Evolutionary conservation across 768 basidiomycete genomes (phyloP).

Genomic region (Mycena leptocephala): DNA sequence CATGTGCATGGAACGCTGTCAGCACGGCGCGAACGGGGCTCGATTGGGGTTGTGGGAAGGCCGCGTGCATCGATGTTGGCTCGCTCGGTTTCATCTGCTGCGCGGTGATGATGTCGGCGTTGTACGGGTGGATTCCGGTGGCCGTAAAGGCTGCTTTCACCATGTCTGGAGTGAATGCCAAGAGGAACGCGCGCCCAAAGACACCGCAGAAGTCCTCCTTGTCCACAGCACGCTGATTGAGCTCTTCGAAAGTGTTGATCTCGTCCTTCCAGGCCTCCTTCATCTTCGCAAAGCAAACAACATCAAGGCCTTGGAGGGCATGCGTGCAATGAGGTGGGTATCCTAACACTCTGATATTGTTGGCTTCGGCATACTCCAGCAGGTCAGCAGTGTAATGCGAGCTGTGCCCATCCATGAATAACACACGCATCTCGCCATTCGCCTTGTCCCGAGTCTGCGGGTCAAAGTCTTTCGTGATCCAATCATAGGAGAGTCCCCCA

Average conservation of each 20-base stretch:
- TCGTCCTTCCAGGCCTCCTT: constrained; percentile 38
- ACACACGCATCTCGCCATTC: too few relatives aligned
- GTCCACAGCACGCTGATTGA: constrained; percentile 15
- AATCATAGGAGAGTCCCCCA: too few relatives aligned
- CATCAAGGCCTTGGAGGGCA: constrained; percentile 45
- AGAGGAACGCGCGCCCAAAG: constrained; percentile 37
- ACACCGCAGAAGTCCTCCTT: constrained; percentile 40
- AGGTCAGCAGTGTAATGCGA: too few relatives aligned
- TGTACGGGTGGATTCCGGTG: constrained; percentile 43
- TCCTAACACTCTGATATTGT: too few relatives aligned
- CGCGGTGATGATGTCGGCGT: constrained; percentile 38
- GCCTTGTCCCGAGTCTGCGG: too few relatives aligned
- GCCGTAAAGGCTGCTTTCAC: constrained; percentile 41
- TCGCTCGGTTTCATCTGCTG: constrained; percentile 43
- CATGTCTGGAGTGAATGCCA: constrained; percentile 38
- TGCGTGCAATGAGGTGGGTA: too few relatives aligned
- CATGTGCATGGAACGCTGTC: constrained; percentile 16
- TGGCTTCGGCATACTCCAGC: too few relatives aligned
- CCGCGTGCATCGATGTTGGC: constrained; percentile 31
- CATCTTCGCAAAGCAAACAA: constrained; percentile 39
- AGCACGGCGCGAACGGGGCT: constrained; percentile 28
- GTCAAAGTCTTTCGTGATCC: too few relatives aligned
- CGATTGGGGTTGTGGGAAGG: constrained; percentile 35
- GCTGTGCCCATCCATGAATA: too few relatives aligned
- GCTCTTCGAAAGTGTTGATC: constrained; percentile 28